Evolutionary conservation across 208 protist genomes (phyloP).

Genomic region (Endotrypanum monterogeii): DNA sequence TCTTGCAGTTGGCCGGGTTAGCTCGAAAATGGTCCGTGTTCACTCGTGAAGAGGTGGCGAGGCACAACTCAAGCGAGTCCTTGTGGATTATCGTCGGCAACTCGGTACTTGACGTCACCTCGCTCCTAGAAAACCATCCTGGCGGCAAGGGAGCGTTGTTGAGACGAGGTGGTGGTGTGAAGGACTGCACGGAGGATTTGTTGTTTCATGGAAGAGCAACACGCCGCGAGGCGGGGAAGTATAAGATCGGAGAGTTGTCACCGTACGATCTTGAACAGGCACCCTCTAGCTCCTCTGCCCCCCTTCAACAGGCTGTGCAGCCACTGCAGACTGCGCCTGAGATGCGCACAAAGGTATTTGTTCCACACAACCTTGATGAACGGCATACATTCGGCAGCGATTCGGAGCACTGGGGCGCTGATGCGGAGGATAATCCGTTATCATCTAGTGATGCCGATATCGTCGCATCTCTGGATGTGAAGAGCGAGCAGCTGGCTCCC

Average conservation of each 20-base stretch:
- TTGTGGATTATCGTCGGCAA: constrained; percentile 70
- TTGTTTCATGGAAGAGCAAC: constrained; percentile 60
- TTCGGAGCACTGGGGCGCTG: constrained; percentile 19
- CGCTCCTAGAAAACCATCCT: constrained; percentile 56
- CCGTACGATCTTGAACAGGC: constrained; percentile 20
- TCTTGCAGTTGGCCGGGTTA: constrained; percentile 49
- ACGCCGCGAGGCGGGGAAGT: constrained; percentile 33
- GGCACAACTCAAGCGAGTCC: constrained; percentile 54
- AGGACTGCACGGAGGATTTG: constrained; percentile 65
- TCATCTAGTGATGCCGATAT: constrained; percentile 31
- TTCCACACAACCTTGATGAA: constrained; percentile 16
- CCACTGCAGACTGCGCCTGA: background rate
- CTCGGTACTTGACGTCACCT: constrained; percentile 79
- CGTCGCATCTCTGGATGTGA: constrained; percentile 8
- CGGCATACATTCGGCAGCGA: constrained; percentile 9
- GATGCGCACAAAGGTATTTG: constrained; percentile 12
- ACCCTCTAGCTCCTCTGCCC: background rate
- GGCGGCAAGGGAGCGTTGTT: constrained; percentile 66
- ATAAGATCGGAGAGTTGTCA: constrained; percentile 68
- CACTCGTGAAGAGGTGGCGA: constrained; percentile 59
- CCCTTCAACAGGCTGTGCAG: background rate
- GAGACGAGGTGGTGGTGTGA: constrained; percentile 65
- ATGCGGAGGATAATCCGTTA: constrained; percentile 6
- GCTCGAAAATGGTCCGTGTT: constrained; percentile 49
- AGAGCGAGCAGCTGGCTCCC: background rate